Percentiles rank a stretch among this genome's conserved stretches.
These are phyloP conservation scores for Bipolaris zeicola DNA, from an alignment of 2,329 filamentous ascomycete genomes.

Conservation along the genomic window DNA sequence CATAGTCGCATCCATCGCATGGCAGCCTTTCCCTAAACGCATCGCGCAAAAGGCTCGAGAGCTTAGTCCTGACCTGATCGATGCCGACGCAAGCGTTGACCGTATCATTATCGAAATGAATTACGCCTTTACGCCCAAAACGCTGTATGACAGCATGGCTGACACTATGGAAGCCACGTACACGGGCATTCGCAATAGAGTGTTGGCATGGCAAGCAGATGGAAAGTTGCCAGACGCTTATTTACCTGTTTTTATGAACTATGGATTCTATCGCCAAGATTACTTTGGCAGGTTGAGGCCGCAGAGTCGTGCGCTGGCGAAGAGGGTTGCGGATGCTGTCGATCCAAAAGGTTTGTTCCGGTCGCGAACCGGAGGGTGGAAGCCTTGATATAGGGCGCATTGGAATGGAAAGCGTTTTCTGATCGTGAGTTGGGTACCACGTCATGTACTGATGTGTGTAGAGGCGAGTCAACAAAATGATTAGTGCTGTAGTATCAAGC, in stretches of 20 bases:
- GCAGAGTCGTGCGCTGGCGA: constrained; percentile 40
- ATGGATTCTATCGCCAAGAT: constrained; percentile 53
- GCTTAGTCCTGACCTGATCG: constrained; percentile 44
- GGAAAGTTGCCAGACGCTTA: constrained; percentile 51
- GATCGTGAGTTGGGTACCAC: not conserved
- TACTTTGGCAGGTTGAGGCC: constrained; percentile 52
- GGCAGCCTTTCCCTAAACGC: constrained; percentile 42
- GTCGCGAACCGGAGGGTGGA: constrained; percentile 51
- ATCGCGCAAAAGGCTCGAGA: constrained; percentile 32
- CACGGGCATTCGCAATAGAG: constrained; percentile 44
- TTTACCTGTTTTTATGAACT: constrained; percentile 56
- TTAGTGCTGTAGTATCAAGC: no score
- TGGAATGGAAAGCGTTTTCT: not conserved
- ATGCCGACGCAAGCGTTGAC: constrained; percentile 49
- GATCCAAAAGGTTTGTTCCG: constrained; percentile 52
- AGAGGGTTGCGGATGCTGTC: constrained; percentile 46
- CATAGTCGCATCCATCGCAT: constrained; percentile 42
- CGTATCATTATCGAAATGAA: constrained; percentile 55
- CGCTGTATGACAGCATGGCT: constrained; percentile 49
- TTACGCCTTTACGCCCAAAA: constrained; percentile 47
- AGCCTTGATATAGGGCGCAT: constrained; percentile 28
- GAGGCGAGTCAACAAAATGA: no score
- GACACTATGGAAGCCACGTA: constrained; percentile 49
- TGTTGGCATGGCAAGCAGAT: constrained; percentile 46
- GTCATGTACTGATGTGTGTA: not conserved